phyloP scores from a whole-genome alignment of 192 early-diverging fungal species.

The Coemansia sp. region DNA sequence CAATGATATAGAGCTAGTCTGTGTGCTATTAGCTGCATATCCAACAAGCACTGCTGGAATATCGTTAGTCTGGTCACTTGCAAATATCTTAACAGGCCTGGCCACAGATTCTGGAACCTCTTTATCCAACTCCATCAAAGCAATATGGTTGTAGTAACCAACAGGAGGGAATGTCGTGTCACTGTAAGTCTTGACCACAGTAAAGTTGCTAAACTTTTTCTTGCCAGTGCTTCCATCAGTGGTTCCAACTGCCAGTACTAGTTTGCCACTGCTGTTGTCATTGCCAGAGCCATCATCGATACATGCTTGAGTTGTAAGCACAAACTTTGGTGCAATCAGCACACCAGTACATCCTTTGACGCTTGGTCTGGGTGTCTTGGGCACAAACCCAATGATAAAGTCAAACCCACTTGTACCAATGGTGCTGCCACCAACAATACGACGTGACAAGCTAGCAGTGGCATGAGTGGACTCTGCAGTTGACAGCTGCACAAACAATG shows the following conservation, averaged over 20 bases:
- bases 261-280: background rate
- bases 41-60: slow-evolving; percentile 16
- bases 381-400: slow-evolving; percentile 8
- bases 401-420: background rate
- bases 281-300: background rate
- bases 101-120: slow-evolving; percentile 9
- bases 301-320: slow-evolving; percentile 10
- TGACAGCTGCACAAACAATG: background rate
- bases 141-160: slow-evolving; percentile 14
- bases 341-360: slow-evolving; percentile 20
- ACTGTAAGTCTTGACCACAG: background rate
- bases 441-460: slow-evolving; percentile 1
- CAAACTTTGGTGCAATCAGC: slow-evolving; percentile 13
- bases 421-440: background rate
- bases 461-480: slow-evolving; percentile 1
- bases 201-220: slow-evolving; percentile 4
- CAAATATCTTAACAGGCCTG: slow-evolving; percentile 18
- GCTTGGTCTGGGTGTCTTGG: background rate
- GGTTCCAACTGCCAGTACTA: slow-evolving; percentile 10
- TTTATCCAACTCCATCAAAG: slow-evolving; percentile 9
- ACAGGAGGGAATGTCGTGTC: slow-evolving; percentile 2
- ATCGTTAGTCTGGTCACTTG: slow-evolving; percentile 3
- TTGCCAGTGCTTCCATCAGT: background rate
- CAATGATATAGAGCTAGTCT: slow-evolving; percentile 1
- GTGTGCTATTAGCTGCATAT: background rate